Evolutionary conservation across 495 filamentous ascomycete genomes (phyloP).

Genomic region (Niebla homalea): DNA sequence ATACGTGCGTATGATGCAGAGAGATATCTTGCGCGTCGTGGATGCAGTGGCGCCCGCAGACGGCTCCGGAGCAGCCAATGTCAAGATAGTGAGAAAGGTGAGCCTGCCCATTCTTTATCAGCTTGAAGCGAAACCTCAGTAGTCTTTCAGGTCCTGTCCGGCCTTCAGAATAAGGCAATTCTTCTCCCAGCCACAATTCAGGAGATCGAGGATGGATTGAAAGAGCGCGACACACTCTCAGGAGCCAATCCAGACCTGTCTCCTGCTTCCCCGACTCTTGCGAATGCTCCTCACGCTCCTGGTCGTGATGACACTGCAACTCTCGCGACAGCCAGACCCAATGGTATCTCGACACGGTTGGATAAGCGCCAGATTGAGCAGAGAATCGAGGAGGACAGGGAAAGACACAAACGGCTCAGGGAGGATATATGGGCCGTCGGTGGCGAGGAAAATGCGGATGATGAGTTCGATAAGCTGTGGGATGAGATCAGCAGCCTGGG

Average conservation of each 20-base stretch:
- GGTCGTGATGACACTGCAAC: conserved; percentile 20
- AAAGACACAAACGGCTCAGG: conserved; percentile 78
- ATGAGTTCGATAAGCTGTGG: conserved; percentile 59
- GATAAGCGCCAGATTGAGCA: conserved; percentile 88
- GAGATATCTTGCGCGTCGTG: conserved; percentile 78
- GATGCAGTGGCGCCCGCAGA: conserved; percentile 81
- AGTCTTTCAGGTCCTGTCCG: conserved; percentile 45
- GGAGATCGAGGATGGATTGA: conserved; percentile 70
- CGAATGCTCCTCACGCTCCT: conserved; percentile 10
- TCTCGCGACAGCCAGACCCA: conserved; percentile 22
- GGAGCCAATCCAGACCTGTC: conserved; percentile 12
- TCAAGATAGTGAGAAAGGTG: conserved; percentile 77
- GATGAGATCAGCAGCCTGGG: conserved; percentile 69
- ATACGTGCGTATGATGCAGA: conserved; percentile 85
- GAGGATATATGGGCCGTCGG: conserved; percentile 84
- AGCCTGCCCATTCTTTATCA: not conserved
- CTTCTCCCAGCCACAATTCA: conserved; percentile 51
- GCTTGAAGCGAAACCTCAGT: not conserved
- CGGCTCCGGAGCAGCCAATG: conserved; percentile 82
- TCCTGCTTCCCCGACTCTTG: conserved; percentile 14
- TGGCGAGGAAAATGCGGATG: conserved; percentile 40
- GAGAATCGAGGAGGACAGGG: conserved; percentile 90
- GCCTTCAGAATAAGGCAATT: conserved; percentile 52
- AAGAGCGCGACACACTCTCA: conserved; percentile 47
- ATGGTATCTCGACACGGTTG: conserved; percentile 32